Evolutionary conservation across 140 eudicot species (phyloP).

Genomic region (Bidens hawaiensis): DNA sequence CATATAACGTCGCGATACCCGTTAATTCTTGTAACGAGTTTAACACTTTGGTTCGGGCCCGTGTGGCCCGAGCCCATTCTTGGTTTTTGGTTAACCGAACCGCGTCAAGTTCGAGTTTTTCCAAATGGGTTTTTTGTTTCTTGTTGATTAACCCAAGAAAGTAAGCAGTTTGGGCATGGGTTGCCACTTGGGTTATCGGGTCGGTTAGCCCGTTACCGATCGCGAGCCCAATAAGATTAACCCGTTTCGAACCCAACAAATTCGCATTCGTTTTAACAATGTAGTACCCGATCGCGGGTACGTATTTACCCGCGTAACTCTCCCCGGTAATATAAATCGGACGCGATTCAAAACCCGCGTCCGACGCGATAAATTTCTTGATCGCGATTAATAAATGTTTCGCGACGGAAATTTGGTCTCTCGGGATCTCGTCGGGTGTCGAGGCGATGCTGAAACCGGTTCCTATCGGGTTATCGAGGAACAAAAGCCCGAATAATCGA

Average conservation of each 20-base stretch:
- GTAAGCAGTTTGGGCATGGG: no score
- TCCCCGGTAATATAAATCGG: constrained; percentile 49
- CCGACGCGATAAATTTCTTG: constrained; percentile 23
- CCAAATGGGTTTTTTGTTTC: no score
- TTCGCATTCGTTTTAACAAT: constrained; percentile 27
- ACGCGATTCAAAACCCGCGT: constrained; percentile 28
- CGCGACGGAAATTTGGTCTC: constrained; percentile 33
- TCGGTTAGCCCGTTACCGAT: constrained; percentile 49
- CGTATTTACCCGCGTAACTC: constrained; percentile 52
- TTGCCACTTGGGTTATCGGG: constrained; percentile 31
- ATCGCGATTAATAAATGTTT: constrained; percentile 37
- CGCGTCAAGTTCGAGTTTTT: no score
- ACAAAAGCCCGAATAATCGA: constrained; percentile 48
- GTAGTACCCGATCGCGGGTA: constrained; percentile 40
- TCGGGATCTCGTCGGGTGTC: constrained; percentile 35
- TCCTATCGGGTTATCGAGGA: constrained; percentile 44
- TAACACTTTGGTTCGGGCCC: no score
- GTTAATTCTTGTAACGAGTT: no score
- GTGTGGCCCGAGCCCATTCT: no score
- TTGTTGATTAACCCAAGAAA: no score
- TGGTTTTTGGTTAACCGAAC: no score
- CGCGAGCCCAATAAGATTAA: constrained; percentile 36
- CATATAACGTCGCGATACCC: no score
- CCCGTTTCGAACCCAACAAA: constrained; percentile 16
- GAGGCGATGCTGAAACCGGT: constrained; percentile 46